These are phyloP conservation scores for Boletus bicolor DNA, from an alignment of 768 basidiomycete species.

Conservation along the genomic window DNA sequence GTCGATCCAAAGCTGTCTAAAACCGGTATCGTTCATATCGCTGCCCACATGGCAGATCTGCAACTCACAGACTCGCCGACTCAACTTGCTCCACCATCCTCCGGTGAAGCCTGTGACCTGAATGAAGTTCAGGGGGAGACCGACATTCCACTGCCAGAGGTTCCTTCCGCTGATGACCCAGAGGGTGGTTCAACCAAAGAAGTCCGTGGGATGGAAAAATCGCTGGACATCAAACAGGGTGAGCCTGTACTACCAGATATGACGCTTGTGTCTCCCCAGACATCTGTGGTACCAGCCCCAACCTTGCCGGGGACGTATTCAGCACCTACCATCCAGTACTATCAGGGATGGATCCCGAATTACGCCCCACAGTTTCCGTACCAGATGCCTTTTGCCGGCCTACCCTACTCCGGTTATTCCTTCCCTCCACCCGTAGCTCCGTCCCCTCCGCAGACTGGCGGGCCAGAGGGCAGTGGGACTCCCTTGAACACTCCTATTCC, in stretches of 20 bases:
- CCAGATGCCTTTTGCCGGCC: conserved; percentile 46
- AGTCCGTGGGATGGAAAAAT: not conserved
- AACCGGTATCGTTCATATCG: conserved; percentile 6
- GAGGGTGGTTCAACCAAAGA: conserved; percentile 7
- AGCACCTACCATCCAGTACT: conserved; percentile 43
- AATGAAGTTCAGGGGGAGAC: conserved; percentile 19
- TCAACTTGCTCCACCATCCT: not conserved
- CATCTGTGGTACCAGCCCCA: conserved; percentile 26
- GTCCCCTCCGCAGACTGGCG: conserved; percentile 31
- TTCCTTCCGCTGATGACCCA: not conserved
- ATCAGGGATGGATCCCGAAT: conserved; percentile 52
- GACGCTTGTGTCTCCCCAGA: conserved; percentile 18
- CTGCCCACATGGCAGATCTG: conserved; percentile 10
- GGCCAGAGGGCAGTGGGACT: conserved; percentile 38
- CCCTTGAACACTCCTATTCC: conserved; percentile 28
- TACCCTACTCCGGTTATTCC: conserved; percentile 45
- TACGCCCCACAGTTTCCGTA: conserved; percentile 52
- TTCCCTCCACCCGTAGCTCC: conserved; percentile 26
- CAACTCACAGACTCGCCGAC: conserved; percentile 4
- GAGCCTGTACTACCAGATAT: conserved; percentile 7
- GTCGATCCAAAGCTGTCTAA: conserved; percentile 12
- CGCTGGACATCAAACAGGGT: conserved; percentile 31
- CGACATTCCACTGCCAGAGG: not conserved
- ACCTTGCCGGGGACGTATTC: conserved; percentile 34
- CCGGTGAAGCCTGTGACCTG: conserved; percentile 11